Percentiles rank a stretch among this genome's conserved stretches.
Conservation (phyloP, 2,329 filamentous ascomycete genomes). For the Leptosphaerulina australis region DNA sequence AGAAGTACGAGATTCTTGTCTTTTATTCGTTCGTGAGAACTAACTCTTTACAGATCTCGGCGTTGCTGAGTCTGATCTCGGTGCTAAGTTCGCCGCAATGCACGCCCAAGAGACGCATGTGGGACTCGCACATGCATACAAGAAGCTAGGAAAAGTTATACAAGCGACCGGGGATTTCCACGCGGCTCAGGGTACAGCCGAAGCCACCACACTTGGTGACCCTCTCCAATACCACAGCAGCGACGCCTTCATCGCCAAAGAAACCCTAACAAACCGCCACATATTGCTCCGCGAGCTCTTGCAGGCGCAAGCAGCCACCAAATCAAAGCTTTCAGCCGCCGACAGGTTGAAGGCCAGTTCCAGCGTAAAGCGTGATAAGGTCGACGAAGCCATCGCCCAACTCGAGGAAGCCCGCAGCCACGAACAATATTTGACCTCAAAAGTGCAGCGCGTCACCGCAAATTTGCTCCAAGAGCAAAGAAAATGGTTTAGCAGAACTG, state of each 20-base stretch:
- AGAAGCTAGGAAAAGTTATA: slow-evolving; percentile 91
- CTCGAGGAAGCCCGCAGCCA: slow-evolving; percentile 85
- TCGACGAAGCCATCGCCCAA: slow-evolving; percentile 92
- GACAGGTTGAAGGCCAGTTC: slow-evolving; percentile 87
- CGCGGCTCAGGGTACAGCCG: slow-evolving; percentile 92
- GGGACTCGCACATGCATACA: slow-evolving; percentile 86
- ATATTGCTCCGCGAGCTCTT: slow-evolving; percentile 92
- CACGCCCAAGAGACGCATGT: slow-evolving; percentile 87
- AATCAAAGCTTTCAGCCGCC: slow-evolving; percentile 81
- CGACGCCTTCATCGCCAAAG: slow-evolving; percentile 97
- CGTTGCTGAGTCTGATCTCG: slow-evolving; percentile 89
- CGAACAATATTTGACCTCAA: slow-evolving; percentile 80
- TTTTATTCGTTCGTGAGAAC: background rate
- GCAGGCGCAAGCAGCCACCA: slow-evolving; percentile 84
- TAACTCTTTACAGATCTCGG: slow-evolving; percentile 72
- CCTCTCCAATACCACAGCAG: slow-evolving; percentile 93
- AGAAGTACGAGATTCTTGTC: slow-evolving; percentile 65
- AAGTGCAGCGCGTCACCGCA: slow-evolving; percentile 85
- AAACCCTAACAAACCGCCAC: slow-evolving; percentile 95
- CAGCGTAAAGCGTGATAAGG: slow-evolving; percentile 90
- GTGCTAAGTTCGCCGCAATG: slow-evolving; percentile 86
- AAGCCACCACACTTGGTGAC: slow-evolving; percentile 92
- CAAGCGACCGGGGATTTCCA: slow-evolving; percentile 95
- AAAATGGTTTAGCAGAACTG: slow-evolving; percentile 86
- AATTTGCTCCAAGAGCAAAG: slow-evolving; percentile 89